Percentiles rank a stretch among this genome's conserved stretches.
Conservation (phyloP, 495 filamentous ascomycete species). For the Daldinia decipiens region DNA sequence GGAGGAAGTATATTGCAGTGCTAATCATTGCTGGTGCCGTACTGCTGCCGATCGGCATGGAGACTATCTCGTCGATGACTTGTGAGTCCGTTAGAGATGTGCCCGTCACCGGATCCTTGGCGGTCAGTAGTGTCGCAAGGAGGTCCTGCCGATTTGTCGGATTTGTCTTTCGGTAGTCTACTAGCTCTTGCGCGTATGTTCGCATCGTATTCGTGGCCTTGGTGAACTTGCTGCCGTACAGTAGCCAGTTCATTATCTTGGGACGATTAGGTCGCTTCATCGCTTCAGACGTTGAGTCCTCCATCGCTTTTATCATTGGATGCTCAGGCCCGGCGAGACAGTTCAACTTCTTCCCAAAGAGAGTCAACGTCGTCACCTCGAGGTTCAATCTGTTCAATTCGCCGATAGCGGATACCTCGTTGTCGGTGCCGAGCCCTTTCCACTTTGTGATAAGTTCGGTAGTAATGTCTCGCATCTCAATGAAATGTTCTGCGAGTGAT, state of each 20-base stretch:
- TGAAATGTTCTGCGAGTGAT: constrained; percentile 68
- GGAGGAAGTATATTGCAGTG: constrained; percentile 66
- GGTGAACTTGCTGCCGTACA: constrained; percentile 64
- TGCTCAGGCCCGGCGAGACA: constrained; percentile 69
- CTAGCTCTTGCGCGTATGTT: constrained; percentile 64
- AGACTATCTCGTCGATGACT: constrained; percentile 75
- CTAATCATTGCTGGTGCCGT: constrained; percentile 62
- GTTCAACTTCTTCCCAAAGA: constrained; percentile 76
- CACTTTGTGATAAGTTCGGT: constrained; percentile 75
- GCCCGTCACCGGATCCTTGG: constrained; percentile 72
- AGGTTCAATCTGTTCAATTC: constrained; percentile 78
- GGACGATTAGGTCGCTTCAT: constrained; percentile 66
- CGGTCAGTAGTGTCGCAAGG: constrained; percentile 72
- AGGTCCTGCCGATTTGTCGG: constrained; percentile 72
- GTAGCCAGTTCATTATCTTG: constrained; percentile 63
- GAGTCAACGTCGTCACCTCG: constrained; percentile 70
- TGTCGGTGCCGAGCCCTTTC: constrained; percentile 63
- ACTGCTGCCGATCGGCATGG: constrained; percentile 60
- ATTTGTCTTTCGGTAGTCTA: constrained; percentile 66
- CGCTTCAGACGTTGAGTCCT: constrained; percentile 67
- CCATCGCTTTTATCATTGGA: constrained; percentile 73
- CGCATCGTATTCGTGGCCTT: constrained; percentile 64
- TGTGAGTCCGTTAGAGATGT: constrained; percentile 65
- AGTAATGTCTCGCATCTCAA: constrained; percentile 73
- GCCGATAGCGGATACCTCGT: constrained; percentile 64